A percentile compares a stretch with the other conserved stretches of the same genome.
phyloP scores from a whole-genome alignment of 1,284 basidiomycete genomes.

The Fomes fomentarius region DNA sequence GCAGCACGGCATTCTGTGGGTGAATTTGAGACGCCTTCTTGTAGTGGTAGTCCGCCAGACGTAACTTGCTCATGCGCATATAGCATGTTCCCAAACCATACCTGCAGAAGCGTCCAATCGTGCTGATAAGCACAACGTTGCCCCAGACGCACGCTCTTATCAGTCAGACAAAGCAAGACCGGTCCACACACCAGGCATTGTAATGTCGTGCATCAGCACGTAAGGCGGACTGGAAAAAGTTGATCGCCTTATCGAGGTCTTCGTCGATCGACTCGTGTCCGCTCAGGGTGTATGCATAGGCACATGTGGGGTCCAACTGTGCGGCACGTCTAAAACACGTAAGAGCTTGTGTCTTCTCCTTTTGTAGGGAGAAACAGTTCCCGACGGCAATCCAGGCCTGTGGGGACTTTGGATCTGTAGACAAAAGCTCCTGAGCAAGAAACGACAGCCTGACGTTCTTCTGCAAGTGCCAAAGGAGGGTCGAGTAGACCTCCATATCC shows the following conservation, averaged over 20 bases:
- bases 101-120: conserved; percentile 49
- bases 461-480: conserved; percentile 91
- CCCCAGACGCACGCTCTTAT: conserved; percentile 4
- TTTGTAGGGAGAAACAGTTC: conserved; percentile 90
- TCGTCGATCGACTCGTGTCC: conserved; percentile 96
- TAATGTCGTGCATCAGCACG: conserved; percentile 89
- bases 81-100: conserved; percentile 97
- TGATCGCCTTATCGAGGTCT: conserved; percentile 87
- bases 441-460: conserved; percentile 82
- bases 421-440: conserved; percentile 87
- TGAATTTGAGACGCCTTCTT: conserved; percentile 89
- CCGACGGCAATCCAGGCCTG: conserved; percentile 95
- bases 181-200: conserved; percentile 82
- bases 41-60: conserved; percentile 93
- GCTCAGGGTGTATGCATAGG: conserved; percentile 92
- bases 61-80: conserved; percentile 86
- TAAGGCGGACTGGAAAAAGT: conserved; percentile 88
- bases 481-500: conserved; percentile 95
- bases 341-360: conserved; percentile 88
- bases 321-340: conserved; percentile 90
- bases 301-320: conserved; percentile 81
- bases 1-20: conserved; percentile 86
- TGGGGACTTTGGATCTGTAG: conserved; percentile 78
- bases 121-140: conserved; percentile 9
- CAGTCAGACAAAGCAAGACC: conserved; percentile 15